Conservation (phyloP, 148 eudicot genomes). For the Silene conica region DNA sequence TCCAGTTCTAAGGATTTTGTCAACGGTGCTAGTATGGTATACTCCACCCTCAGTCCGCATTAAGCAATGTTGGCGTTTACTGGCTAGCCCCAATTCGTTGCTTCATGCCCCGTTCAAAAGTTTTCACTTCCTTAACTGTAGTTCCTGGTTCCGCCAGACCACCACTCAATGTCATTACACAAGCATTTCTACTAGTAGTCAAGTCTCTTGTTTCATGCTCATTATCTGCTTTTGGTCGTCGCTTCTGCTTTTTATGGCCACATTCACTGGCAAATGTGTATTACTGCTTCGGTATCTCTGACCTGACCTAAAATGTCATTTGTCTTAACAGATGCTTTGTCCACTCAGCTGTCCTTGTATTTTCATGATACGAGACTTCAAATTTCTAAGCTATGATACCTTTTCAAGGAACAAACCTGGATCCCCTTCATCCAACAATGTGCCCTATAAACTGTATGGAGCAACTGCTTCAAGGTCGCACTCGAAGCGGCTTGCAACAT, state of each 20-base stretch:
- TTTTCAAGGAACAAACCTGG: conserved; percentile 39
- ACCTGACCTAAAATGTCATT: background rate
- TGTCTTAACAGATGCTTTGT: conserved; percentile 35
- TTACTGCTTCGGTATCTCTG: background rate
- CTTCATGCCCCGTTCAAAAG: background rate
- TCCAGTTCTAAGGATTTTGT: too few species aligned
- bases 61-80: background rate
- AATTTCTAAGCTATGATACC: conserved; percentile 44
- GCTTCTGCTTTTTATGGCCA: too few species aligned
- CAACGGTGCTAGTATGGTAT: too few species aligned
- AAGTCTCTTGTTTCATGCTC: background rate
- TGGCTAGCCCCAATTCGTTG: background rate
- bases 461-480: conserved; percentile 28
- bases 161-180: background rate
- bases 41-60: too few species aligned
- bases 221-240: too few species aligned
- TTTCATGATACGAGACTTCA: conserved; percentile 42
- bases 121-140: too few species aligned
- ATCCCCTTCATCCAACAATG: conserved; percentile 11
- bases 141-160: too few species aligned
- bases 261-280: background rate
- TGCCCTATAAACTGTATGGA: conserved; percentile 37
- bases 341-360: conserved; percentile 31
- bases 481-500: conserved; percentile 30
- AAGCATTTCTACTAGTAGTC: background rate